phyloP scores from a whole-genome alignment of 352 stramenopile genomes.

The Phytophthora meadii region DNA sequence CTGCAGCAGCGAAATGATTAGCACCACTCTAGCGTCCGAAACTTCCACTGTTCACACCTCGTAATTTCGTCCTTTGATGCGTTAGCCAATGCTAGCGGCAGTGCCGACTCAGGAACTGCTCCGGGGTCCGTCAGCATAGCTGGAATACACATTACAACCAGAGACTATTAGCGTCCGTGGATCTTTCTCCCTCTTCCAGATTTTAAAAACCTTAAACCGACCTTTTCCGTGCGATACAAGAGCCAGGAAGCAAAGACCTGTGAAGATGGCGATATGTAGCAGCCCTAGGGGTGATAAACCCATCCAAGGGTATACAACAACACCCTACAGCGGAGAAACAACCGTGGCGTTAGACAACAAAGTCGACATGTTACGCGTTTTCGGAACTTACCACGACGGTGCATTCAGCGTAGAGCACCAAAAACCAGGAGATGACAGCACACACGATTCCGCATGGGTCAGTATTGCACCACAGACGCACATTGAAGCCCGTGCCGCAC shows the following conservation, averaged over 20 bases:
- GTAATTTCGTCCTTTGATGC: constrained; percentile 79
- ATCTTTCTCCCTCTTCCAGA: neutral
- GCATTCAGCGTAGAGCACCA: constrained; percentile 92
- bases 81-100: constrained; percentile 83
- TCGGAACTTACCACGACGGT: constrained; percentile 77
- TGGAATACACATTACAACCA: constrained; percentile 23
- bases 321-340: constrained; percentile 48
- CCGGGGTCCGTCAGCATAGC: constrained; percentile 99
- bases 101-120: constrained; percentile 94
- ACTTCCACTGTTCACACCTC: constrained; percentile 38
- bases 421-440: constrained; percentile 89
- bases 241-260: constrained; percentile 85
- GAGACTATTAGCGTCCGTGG: constrained; percentile 4
- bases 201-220: constrained; percentile 19
- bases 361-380: neutral
- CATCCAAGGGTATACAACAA: constrained; percentile 93
- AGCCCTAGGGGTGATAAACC: constrained; percentile 71
- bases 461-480: constrained; percentile 90
- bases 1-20: constrained; percentile 40
- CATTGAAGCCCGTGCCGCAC: constrained; percentile 84
- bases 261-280: constrained; percentile 77
- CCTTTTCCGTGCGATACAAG: constrained; percentile 95
- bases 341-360: constrained; percentile 16
- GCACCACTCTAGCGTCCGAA: neutral
- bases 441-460: constrained; percentile 93